Base-by-base conservation (phyloP, 1,139 yeast genomes). In the Kurtzmaniella quercitrusa region DNA sequence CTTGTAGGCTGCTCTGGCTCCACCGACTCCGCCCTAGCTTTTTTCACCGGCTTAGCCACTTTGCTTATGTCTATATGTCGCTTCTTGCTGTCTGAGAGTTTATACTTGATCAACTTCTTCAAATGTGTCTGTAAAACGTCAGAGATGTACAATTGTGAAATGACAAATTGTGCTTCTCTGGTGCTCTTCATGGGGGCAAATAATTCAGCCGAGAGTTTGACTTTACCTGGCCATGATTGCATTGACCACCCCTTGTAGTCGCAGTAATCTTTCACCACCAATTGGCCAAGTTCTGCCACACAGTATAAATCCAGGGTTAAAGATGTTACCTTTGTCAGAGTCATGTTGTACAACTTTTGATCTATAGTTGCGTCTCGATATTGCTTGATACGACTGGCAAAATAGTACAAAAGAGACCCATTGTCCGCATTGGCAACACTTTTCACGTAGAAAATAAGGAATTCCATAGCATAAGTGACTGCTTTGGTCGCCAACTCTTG, bases 211-310 rank as follows among this genome's bases (percentile, higher is more conserved):
- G 94, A 84, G 23, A 89, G 62, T 31, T 77, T 77, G 24, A 85
- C 61, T 52, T 82, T 85, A 1, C 93, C 94, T 0, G 96, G 95
- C 81, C 93, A 90, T 0, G 91, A 81, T 27, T 82, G 78, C 48
- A 86, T 69, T 18, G 77, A 76, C 95, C 96, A 88, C 41, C 71
- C 73, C 54, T 75, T 79, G 15, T 61, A 57, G 37, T 78, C 84
- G 41, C 85, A 79, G 34, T 77, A 65, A 46, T 77, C 80, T 46
- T 82, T 76, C 39, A 90, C 70, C 4, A 80, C 66, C 48, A 84
- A 63, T 59, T 87, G 95, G 1, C 90, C 73, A 39, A 89, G 60
- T 54, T 90, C 97, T 1, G 96, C 77, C 10, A 87, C 67, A 41
- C 81, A 59, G 57, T 88, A 89, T 34, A 89, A 64, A 38, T 76